Evolutionary conservation across 2,329 filamentous ascomycete species (phyloP).

Genomic region (Hirsutella minnesotensis): DNA sequence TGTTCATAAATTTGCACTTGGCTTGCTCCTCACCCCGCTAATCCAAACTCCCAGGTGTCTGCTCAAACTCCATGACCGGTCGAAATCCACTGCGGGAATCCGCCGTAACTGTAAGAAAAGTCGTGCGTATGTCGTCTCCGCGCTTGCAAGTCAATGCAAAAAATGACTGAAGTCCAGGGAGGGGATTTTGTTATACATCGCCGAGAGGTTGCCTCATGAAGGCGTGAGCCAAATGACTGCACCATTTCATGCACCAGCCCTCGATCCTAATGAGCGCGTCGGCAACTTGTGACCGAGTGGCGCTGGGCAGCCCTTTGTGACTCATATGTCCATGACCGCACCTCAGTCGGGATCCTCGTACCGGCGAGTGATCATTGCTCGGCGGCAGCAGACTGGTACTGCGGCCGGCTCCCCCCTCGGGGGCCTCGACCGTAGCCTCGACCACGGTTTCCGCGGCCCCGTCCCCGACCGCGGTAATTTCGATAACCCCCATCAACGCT

Average conservation of each 20-base stretch:
- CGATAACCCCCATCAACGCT: conserved; percentile 77
- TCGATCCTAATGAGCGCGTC: no score
- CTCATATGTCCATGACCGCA: no score
- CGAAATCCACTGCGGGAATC: conserved; percentile 5
- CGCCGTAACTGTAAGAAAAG: conserved; percentile 6
- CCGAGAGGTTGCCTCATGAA: conserved; percentile 1
- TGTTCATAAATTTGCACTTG: conserved; percentile 9
- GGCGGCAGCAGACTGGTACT: conserved; percentile 16
- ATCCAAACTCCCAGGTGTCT: conserved; percentile 13
- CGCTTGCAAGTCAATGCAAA: not conserved
- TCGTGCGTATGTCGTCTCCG: not conserved
- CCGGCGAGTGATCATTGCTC: conserved; percentile 12
- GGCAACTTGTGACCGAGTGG: no score
- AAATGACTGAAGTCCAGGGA: conserved; percentile 1
- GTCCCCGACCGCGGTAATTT: conserved; percentile 68
- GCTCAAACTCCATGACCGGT: conserved; percentile 4
- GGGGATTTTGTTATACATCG: not conserved
- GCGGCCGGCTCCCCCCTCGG: conserved; percentile 22
- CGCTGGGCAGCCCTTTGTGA: no score
- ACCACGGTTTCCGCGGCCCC: conserved; percentile 51
- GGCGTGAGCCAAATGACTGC: no score
- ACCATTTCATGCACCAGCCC: no score
- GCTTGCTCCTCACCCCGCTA: conserved; percentile 6
- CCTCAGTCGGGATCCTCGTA: no score
- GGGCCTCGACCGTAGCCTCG: conserved; percentile 28